These are phyloP conservation scores for Aspergillus aculeatinus DNA, from an alignment of 2,329 filamentous ascomycete genomes.

Conservation along the genomic window DNA sequence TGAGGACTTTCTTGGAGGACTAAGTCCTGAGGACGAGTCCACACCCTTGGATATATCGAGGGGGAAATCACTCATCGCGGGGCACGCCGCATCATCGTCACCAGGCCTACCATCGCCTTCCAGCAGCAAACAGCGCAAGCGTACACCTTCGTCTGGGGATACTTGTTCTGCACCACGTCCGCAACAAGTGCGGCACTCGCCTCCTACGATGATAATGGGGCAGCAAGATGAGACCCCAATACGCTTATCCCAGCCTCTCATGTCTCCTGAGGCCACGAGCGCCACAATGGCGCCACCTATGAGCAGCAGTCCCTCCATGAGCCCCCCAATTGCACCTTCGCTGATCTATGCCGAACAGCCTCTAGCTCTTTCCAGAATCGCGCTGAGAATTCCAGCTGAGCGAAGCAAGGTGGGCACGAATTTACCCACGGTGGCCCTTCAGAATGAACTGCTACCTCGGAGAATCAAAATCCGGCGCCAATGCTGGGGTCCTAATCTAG, in stretches of 20 bases:
- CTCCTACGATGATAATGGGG: slow-evolving; percentile 12
- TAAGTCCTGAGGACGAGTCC: slow-evolving; percentile 47
- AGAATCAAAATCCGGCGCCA: slow-evolving; percentile 29
- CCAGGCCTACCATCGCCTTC: slow-evolving; percentile 28
- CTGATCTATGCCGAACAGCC: slow-evolving; percentile 2
- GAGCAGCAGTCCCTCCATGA: slow-evolving; percentile 33
- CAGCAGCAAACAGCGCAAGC: slow-evolving; percentile 36
- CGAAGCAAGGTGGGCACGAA: slow-evolving; percentile 16
- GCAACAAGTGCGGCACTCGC: slow-evolving; percentile 20
- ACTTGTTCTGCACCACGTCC: slow-evolving; percentile 30
- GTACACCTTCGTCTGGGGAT: slow-evolving; percentile 32
- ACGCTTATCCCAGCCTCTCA: slow-evolving; percentile 9
- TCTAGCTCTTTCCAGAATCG: slow-evolving; percentile 1
- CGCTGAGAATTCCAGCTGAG: not conserved
- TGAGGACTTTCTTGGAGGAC: slow-evolving; percentile 44
- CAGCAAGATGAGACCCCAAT: not conserved
- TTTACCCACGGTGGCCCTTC: slow-evolving; percentile 37
- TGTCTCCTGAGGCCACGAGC: slow-evolving; percentile 28
- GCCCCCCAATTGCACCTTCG: slow-evolving; percentile 20
- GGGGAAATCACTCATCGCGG: slow-evolving; percentile 31
- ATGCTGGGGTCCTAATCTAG: slow-evolving; percentile 20
- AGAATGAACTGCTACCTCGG: slow-evolving; percentile 37
- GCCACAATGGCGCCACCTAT: slow-evolving; percentile 40
- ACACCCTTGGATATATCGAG: slow-evolving; percentile 42
- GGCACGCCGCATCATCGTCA: slow-evolving; percentile 22